Evolutionary conservation across 495 filamentous ascomycete species (phyloP).

Genomic region (Penicillium daleae): DNA sequence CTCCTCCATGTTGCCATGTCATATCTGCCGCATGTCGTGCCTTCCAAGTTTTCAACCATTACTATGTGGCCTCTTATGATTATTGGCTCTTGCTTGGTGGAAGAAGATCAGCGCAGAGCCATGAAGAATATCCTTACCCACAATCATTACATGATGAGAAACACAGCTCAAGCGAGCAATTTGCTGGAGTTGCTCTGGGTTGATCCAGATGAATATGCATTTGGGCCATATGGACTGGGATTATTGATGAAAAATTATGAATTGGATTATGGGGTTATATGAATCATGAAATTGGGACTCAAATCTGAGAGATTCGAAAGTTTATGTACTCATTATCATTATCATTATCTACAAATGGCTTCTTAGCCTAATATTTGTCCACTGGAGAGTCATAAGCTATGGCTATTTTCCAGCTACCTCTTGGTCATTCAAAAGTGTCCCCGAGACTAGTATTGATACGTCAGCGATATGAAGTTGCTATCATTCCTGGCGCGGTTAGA

Average conservation of each 20-base stretch:
- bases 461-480: too few species aligned
- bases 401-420: too few species aligned
- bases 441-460: too few species aligned
- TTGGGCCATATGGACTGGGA: not conserved
- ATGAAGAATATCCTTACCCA: not conserved
- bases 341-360: too few species aligned
- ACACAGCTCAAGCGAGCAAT: not conserved
- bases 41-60: not conserved
- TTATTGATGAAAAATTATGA: not conserved
- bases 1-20: not conserved
- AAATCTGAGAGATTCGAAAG: too few species aligned
- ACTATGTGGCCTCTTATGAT: constrained; percentile 1
- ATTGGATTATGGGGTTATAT: not conserved
- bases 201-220: not conserved
- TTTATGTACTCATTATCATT: too few species aligned
- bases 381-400: too few species aligned
- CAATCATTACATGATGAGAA: constrained; percentile 3
- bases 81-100: not conserved
- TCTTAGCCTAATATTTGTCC: too few species aligned
- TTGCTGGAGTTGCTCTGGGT: not conserved
- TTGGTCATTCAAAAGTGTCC: too few species aligned
- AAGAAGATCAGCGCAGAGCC: not conserved
- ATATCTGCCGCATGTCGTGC: not conserved
- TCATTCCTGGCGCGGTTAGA: too few species aligned
- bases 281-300: not conserved